Conservation (phyloP, 1,139 yeast genomes). For the Taphrina flavorubra region DNA sequence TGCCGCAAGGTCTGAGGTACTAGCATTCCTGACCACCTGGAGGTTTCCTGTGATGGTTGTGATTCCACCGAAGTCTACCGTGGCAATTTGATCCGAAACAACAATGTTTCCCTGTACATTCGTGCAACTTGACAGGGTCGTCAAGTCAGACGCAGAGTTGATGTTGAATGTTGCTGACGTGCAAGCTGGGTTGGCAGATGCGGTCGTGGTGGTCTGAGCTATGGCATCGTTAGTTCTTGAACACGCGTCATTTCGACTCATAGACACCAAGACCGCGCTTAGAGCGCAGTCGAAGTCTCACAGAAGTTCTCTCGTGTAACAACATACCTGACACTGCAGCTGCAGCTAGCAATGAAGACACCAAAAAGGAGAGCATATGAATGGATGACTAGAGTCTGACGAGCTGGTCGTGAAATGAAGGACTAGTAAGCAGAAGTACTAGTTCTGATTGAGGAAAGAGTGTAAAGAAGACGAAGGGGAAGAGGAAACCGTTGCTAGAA, state of each 20-base stretch:
- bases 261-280: not conserved
- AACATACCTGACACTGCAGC: slow-evolving; percentile 28
- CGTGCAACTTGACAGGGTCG: slow-evolving; percentile 71
- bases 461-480: slow-evolving; percentile 1
- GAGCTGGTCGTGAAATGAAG: not conserved
- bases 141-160: slow-evolving; percentile 78
- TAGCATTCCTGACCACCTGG: slow-evolving; percentile 58
- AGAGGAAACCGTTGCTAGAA: slow-evolving; percentile 12
- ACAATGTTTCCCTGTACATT: slow-evolving; percentile 80
- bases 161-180: slow-evolving; percentile 39
- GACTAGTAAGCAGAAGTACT: not conserved
- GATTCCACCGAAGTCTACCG: slow-evolving; percentile 59
- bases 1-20: slow-evolving; percentile 60
- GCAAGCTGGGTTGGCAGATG: slow-evolving; percentile 30
- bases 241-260: not conserved
- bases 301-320: not conserved
- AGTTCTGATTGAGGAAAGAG: not conserved
- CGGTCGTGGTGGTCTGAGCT: slow-evolving; percentile 21
- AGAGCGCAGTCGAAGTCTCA: not conserved
- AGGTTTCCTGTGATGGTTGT: slow-evolving; percentile 79
- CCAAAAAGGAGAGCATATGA: slow-evolving; percentile 20
- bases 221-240: not conserved
- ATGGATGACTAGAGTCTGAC: not conserved
- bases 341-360: slow-evolving; percentile 19
- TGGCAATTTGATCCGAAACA: slow-evolving; percentile 64